Percentiles rank a stretch among this genome's conserved stretches.
phyloP scores from a whole-genome alignment of 148 eudicot species.

The Cornus florida region DNA sequence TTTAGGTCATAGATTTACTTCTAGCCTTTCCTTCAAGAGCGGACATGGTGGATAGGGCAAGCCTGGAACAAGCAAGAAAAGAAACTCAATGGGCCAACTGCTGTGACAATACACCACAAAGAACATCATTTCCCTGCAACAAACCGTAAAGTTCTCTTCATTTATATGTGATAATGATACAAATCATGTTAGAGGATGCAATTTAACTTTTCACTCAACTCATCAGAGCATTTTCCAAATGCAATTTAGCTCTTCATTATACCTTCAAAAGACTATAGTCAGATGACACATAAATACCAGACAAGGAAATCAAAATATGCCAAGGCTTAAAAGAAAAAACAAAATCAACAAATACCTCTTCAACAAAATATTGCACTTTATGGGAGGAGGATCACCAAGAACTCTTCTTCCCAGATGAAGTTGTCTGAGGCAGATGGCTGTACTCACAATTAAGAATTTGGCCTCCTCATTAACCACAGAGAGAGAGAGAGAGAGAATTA shows the following conservation, averaged over 20 bases:
- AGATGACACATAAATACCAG: not conserved
- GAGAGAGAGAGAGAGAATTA: not conserved
- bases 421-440: not conserved
- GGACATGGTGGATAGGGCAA: not conserved
- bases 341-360: not conserved
- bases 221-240: not conserved
- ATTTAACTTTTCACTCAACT: not conserved
- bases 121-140: not conserved
- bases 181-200: not conserved
- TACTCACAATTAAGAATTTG: not conserved
- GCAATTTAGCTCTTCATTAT: not conserved
- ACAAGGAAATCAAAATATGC: not conserved
- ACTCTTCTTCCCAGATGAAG: not conserved
- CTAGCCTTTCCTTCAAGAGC: not conserved
- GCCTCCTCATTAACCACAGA: not conserved
- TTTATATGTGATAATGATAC: not conserved
- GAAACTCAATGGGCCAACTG: not conserved
- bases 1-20: not conserved
- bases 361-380: not conserved
- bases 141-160: not conserved
- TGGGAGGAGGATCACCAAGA: not conserved
- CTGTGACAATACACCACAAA: not conserved
- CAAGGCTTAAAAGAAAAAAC: not conserved
- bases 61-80: not conserved
- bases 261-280: not conserved